Evolutionary conservation across 805 yeast genomes (phyloP), one percentile per base, ranked within the genome.

Genomic region (Yarrowia hollandica): DNA sequence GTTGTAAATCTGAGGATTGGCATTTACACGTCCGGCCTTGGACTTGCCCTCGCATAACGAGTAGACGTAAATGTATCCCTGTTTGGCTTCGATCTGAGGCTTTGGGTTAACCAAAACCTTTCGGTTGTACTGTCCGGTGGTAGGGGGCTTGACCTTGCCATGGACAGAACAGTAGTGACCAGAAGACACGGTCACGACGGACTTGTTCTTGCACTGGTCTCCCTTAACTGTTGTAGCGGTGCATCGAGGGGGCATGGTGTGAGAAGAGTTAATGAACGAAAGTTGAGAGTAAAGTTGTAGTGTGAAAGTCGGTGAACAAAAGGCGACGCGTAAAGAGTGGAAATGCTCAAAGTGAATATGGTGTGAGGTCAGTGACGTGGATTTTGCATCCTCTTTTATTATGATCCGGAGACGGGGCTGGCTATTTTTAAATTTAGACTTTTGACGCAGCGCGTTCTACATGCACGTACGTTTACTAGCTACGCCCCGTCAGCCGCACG

Each of bases 41-140:
- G 9, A n/a, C n/a, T 31, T 31, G 30, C 55, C 55, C 15, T 52
- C 58, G 9, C 44, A 25, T 8, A 67, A 59, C 1, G 71, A 63
- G 62, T 69, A 69, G n/a, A 64, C 62, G 59, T 69, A 69, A 31
- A 69, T 64, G 52, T 54, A 69, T 2, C 70, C 72, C 12, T 37
- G 44, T 26, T 52, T 35, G 18, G 44, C 31, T 10, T 25, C 58
- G 19, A 26, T 25, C 18, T 52, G 15, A 10, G 33, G 58, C 19
- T 35, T 35, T 25, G 31, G 19, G 25, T 48, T 28, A 5, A 15
- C 21, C 8, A 31, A 30, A 5, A 48, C 28, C 5, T 48, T 48
- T 16, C 55, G 19, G 39, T 48, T 31, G 38, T 48, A 31, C 22
- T 48, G 31, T 30, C 38, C 39, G 12, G 55, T 31, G 5, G 55